phyloP scores from a whole-genome alignment of 441 rosid genomes.

The Aquilaria agallochum region DNA sequence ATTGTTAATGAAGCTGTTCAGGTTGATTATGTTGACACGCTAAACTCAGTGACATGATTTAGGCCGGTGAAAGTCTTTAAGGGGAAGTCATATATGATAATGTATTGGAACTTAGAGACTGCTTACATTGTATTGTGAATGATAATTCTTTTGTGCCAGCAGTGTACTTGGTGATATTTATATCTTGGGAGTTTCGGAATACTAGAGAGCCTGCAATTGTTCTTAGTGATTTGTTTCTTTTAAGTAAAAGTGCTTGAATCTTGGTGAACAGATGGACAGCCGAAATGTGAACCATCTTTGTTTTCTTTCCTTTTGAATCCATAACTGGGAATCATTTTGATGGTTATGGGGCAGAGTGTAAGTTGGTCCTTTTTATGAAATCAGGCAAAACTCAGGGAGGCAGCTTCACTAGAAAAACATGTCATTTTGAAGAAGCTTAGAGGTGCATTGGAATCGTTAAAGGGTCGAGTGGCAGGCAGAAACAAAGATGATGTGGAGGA shows the following conservation, averaged over 20 bases:
- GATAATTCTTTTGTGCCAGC: too few species aligned
- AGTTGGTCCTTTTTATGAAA: slow-evolving; percentile 13
- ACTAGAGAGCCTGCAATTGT: too few species aligned
- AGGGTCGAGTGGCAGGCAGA: slow-evolving; percentile 85
- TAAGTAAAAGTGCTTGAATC: neutral
- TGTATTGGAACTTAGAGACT: too few species aligned
- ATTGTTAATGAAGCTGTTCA: too few species aligned
- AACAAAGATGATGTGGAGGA: slow-evolving; percentile 97
- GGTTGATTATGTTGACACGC: too few species aligned
- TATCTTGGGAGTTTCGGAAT: too few species aligned
- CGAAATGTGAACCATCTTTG: slow-evolving; percentile 3
- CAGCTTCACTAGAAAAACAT: slow-evolving; percentile 94
- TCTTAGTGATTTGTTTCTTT: too few species aligned
- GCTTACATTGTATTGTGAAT: too few species aligned
- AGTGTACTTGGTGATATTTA: too few species aligned
- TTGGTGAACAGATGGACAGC: neutral
- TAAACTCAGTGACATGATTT: too few species aligned
- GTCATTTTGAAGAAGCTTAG: slow-evolving; percentile 96
- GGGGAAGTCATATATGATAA: too few species aligned
- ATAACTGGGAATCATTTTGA: slow-evolving; percentile 3
- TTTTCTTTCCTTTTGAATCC: slow-evolving; percentile 1
- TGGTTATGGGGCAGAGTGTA: slow-evolving; percentile 3
- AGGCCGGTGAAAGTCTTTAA: too few species aligned
- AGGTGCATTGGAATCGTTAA: slow-evolving; percentile 84
- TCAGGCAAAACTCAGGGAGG: slow-evolving; percentile 91